These are phyloP conservation scores for Fusarium papillatum DNA, from an alignment of 2,329 filamentous ascomycete genomes.

Conservation along the genomic window DNA sequence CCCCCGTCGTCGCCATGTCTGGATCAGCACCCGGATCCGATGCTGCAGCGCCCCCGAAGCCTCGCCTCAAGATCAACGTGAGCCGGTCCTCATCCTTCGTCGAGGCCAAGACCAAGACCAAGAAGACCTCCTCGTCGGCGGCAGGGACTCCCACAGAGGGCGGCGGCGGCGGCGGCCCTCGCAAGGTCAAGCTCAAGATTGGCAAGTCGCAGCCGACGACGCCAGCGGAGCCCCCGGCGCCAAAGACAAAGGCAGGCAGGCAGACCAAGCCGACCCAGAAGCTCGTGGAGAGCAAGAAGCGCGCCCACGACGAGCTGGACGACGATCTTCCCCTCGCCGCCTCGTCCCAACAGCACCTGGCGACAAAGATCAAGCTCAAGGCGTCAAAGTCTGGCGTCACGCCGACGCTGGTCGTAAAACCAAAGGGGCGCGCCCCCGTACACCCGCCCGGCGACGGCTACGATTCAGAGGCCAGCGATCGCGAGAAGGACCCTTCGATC, in stretches of 20 bases:
- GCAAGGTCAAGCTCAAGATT: slow-evolving; percentile 59
- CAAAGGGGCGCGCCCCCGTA: slow-evolving; percentile 76
- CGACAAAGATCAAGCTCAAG: slow-evolving; percentile 69
- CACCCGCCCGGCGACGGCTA: slow-evolving; percentile 89
- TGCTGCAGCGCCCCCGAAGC: slow-evolving; percentile 48
- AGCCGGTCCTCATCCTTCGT: slow-evolving; percentile 52
- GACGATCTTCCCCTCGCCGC: slow-evolving; percentile 52
- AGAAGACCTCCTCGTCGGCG: slow-evolving; percentile 31
- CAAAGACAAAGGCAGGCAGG: slow-evolving; percentile 72
- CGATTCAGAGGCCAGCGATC: slow-evolving; percentile 95
- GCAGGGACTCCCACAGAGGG: slow-evolving; percentile 47
- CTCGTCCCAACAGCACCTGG: slow-evolving; percentile 44
- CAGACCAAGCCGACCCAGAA: slow-evolving; percentile 72
- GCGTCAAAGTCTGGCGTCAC: slow-evolving; percentile 54
- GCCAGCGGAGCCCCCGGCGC: slow-evolving; percentile 49
- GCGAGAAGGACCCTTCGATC: slow-evolving; percentile 87
- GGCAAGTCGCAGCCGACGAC: slow-evolving; percentile 55
- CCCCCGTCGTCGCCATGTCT: slow-evolving; percentile 44
- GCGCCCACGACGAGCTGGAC: slow-evolving; percentile 68
- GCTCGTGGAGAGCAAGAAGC: slow-evolving; percentile 71
- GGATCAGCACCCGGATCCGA: slow-evolving; percentile 37
- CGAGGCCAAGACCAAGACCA: slow-evolving; percentile 34
- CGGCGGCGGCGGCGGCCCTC: slow-evolving; percentile 41
- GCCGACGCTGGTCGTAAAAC: slow-evolving; percentile 64
- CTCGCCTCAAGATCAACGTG: slow-evolving; percentile 56